A percentile compares a stretch with the other conserved stretches of the same genome.
phyloP scores from a whole-genome alignment of 2,329 filamentous ascomycete species.

The Cladobotryum mycophilum region DNA sequence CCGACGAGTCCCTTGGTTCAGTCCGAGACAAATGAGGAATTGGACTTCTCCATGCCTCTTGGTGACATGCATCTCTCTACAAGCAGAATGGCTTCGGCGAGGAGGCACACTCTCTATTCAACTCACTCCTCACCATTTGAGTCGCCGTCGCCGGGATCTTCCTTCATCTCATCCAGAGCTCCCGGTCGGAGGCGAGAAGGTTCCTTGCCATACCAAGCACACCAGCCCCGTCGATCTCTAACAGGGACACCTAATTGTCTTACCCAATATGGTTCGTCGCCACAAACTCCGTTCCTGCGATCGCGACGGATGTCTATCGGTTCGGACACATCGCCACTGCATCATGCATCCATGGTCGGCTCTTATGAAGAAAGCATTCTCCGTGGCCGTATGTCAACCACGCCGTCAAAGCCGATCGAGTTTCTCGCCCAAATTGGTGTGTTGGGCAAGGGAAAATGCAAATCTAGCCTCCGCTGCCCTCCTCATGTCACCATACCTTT shows the following conservation, averaged over 20 bases:
- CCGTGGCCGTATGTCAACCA: conserved; percentile 92
- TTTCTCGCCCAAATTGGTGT: conserved; percentile 96
- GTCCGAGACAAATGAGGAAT: conserved; percentile 76
- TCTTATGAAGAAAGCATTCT: conserved; percentile 97
- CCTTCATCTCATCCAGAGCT: conserved; percentile 17
- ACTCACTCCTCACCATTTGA: conserved; percentile 43
- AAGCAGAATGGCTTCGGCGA: conserved; percentile 31
- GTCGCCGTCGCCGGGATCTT: conserved; percentile 31
- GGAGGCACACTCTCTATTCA: conserved; percentile 69
- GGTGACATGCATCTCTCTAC: conserved; percentile 44
- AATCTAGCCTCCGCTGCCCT: conserved; percentile 75
- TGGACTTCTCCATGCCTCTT: conserved; percentile 49
- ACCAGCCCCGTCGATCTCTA: conserved; percentile 71
- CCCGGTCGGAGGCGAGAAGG: conserved; percentile 50
- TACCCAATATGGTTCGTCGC: conserved; percentile 35
- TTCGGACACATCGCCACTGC: conserved; percentile 68
- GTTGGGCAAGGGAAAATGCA: conserved; percentile 82
- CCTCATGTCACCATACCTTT: conserved; percentile 87
- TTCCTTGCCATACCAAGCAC: conserved; percentile 64
- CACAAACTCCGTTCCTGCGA: conserved; percentile 47
- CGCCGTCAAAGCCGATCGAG: conserved; percentile 82
- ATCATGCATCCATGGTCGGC: conserved; percentile 92
- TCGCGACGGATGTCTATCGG: conserved; percentile 64
- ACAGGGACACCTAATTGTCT: conserved; percentile 47
- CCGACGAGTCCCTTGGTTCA: conserved; percentile 91